These are phyloP conservation scores for Talaromyces sp. DNA, from an alignment of 2,329 filamentous ascomycete species.

Conservation along the genomic window DNA sequence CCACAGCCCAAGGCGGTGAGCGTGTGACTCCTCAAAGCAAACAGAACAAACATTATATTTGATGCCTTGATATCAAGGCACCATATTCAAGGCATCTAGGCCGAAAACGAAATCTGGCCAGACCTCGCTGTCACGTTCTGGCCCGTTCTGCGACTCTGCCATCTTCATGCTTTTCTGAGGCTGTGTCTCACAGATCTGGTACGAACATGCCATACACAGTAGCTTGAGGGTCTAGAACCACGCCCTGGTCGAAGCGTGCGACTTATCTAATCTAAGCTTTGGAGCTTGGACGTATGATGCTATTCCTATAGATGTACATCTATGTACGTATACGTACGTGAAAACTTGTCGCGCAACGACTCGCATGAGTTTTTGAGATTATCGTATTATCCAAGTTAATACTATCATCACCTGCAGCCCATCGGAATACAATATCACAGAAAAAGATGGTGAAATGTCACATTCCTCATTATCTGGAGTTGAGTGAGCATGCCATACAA, in stretches of 20 bases:
- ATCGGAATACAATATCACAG: neutral
- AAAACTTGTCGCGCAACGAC: neutral
- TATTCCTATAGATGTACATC: neutral
- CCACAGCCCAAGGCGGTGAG: constrained; percentile 2
- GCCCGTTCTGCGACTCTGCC: constrained; percentile 13
- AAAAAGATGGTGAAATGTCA: neutral
- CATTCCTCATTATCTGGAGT: neutral
- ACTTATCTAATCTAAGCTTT: constrained; percentile 9
- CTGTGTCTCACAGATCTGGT: neutral
- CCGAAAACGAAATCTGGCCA: neutral
- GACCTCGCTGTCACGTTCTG: neutral
- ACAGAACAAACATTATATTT: neutral
- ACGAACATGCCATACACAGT: neutral
- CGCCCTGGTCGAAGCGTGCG: neutral
- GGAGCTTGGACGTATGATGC: constrained; percentile 2
- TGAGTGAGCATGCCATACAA: neutral
- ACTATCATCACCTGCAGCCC: neutral
- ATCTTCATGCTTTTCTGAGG: neutral
- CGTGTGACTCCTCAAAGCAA: neutral
- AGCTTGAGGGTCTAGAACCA: constrained; percentile 2
- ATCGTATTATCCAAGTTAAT: neutral
- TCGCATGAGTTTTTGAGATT: neutral
- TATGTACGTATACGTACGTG: neutral
- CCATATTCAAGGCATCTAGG: no score
- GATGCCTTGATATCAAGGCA: neutral